These are phyloP conservation scores for Aurinia saxatilis DNA, from an alignment of 345 rosid genomes.

Conservation along the genomic window DNA sequence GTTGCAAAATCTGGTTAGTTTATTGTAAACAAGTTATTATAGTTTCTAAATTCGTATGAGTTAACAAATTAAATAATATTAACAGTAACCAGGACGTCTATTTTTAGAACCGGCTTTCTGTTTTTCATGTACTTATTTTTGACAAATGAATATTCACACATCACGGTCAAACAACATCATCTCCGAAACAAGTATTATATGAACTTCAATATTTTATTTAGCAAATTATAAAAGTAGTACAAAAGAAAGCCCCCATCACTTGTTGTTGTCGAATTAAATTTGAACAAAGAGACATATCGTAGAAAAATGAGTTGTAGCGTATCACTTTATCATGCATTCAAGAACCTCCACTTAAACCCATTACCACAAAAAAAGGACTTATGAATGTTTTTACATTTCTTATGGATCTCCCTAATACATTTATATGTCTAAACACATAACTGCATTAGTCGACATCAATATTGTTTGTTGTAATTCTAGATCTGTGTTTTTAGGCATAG, in stretches of 20 bases:
- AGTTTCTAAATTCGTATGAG: no score
- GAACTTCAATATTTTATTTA: not conserved
- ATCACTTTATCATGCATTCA: constrained; percentile 8
- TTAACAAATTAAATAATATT: no score
- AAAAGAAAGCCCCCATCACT: constrained; percentile 1
- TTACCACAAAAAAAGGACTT: not conserved
- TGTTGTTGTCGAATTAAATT: not conserved
- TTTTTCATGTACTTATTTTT: not conserved
- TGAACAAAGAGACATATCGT: not conserved
- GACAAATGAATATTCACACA: not conserved
- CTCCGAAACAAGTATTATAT: not conserved
- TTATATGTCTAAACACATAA: not conserved
- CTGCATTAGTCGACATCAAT: not conserved
- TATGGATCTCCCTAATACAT: not conserved
- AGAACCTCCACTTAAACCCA: not conserved
- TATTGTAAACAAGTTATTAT: no score
- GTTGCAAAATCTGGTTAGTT: not conserved
- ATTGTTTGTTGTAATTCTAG: not conserved
- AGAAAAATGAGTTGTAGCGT: not conserved
- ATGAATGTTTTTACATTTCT: not conserved
- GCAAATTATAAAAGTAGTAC: not conserved
- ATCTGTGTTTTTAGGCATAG: not conserved
- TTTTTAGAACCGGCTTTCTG: not conserved
- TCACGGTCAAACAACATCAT: constrained; percentile 1
- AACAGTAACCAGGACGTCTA: not conserved